These are phyloP conservation scores for Cladosporium colombiae DNA, from an alignment of 2,329 filamentous ascomycete species.

Conservation along the genomic window DNA sequence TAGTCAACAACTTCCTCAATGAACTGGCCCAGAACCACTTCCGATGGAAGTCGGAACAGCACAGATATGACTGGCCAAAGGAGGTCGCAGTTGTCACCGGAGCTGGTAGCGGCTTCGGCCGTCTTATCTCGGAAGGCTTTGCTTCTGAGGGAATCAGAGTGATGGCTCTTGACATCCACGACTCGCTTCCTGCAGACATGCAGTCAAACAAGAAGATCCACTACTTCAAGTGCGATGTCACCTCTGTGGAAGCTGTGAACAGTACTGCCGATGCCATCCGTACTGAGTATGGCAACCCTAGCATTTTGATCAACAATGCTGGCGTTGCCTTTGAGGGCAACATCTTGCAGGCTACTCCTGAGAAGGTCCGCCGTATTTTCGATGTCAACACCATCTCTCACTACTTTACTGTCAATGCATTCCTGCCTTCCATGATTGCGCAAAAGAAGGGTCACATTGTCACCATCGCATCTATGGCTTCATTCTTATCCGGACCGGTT, in stretches of 20 bases:
- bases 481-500: conserved; percentile 41
- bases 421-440: conserved; percentile 54
- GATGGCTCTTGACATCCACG: conserved; percentile 41
- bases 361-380: conserved; percentile 50
- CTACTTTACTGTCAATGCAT: conserved; percentile 53
- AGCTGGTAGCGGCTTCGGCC: conserved; percentile 42
- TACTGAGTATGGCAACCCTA: conserved; percentile 44
- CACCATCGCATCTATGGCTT: conserved; percentile 56
- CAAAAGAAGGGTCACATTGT: conserved; percentile 58
- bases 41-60: conserved; percentile 39
- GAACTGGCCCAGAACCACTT: conserved; percentile 40
- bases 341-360: conserved; percentile 49
- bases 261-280: conserved; percentile 44
- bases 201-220: conserved; percentile 36
- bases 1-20: conserved; percentile 33
- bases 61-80: conserved; percentile 40
- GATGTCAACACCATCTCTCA: conserved; percentile 56
- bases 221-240: conserved; percentile 52
- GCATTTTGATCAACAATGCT: conserved; percentile 53
- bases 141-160: conserved; percentile 41
- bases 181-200: conserved; percentile 37
- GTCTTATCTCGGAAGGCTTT: conserved; percentile 39
- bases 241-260: conserved; percentile 49
- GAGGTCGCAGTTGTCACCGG: conserved; percentile 41
- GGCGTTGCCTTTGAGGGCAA: conserved; percentile 50